Evolutionary conservation across 192 early-diverging fungal species (phyloP), one percentile per base, ranked within the genome.

Genomic region (Chytriomyces confervae): DNA sequence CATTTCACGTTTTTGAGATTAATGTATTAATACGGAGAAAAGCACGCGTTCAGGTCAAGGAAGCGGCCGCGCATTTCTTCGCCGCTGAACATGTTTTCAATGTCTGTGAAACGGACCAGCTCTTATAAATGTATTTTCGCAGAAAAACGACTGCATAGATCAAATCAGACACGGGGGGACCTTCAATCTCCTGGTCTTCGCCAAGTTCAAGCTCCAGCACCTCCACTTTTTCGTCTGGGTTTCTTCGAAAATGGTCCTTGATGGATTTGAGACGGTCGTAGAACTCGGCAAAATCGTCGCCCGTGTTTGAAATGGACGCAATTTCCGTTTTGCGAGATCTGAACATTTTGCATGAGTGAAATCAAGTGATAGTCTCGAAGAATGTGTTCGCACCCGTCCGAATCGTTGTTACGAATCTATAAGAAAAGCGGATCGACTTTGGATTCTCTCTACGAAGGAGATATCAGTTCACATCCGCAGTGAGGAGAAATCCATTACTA

Each of bases 61-160:
- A 93, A 95, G 51, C 90, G 86, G 60, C 97, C 96, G 48, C 89
- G 69, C 3, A 86, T 81, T 82, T 99, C 96, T 84, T 98, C 97
- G 23, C 95, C 96, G n/a, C 93, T 94, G 80, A 97, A 98, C 80
- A 93, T 85, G 9, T 88, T 91, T 62, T 99, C 95, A 47, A 98
- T 69, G 57, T 89, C 93, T 78, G 76, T 69, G 20, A 77, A 1
- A 72, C 36, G 36, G 36, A 36, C 36, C 36, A 36, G 36, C 36
- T 36, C 24, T 36, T 36, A 1, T 36, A 4, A 36, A 36, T 36
- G 2, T 4, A 36, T 36, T 36, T 27, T 36, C 36, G 36, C 36
- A 36, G 36, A 36, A 36, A 2, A 36, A 36, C 0, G 1, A 36
- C 36, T 36, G 36, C 36, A 36, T 36, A 36, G 4, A 36, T 3